Evolutionary conservation across 2,329 filamentous ascomycete genomes (phyloP), one percentile per base, ranked within the genome.

Genomic region (Leptographium procerum): DNA sequence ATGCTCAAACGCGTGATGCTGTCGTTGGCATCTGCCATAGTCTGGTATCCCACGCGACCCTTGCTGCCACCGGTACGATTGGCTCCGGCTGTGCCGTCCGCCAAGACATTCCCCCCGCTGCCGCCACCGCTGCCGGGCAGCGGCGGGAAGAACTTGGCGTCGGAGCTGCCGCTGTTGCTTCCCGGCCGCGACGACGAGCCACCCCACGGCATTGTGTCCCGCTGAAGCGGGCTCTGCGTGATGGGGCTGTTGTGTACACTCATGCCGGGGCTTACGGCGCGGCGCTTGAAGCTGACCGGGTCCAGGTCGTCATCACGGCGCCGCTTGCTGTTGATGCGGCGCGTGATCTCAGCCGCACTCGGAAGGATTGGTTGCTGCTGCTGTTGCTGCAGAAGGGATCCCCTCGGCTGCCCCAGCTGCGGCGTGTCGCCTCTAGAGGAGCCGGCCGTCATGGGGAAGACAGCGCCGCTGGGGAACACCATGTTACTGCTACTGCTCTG

Each of bases 1-100:
- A 96, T 96, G 71, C 89, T 96, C 88, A 97, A 94, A 66, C 92
- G 91, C 87, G 96, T 96, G 63, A 96, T 78, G 1, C 91, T 89
- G 70, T 96, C 92, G 69, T 90, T 90, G n/a, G 92, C 92, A 71
- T 96, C 92, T 22, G 83, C 87, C 91, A 97, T 96, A 1, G 91
- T 90, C 72, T 96, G 91, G 64, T 95, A 80, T 10, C 90, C 90
- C 16, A 95, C 78, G 36, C 89, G 72, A 62, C 77, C 86, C 69
- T 79, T 81, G 65, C 78, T 81, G 65, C 78, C 74, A 55, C 75
- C 66, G 19, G 28, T 52, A 1, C 45, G 29, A 61, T 72, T 70
- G 66, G 75, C 75, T 63, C 73, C 64, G 19, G 16, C 40, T 1
- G 40, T 43, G 29, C 69, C 60, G 11, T 34, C 45, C 16, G 40